These are phyloP conservation scores for Trichoderma pleuroti DNA, from an alignment of 2,329 filamentous ascomycete genomes.

Conservation along the genomic window DNA sequence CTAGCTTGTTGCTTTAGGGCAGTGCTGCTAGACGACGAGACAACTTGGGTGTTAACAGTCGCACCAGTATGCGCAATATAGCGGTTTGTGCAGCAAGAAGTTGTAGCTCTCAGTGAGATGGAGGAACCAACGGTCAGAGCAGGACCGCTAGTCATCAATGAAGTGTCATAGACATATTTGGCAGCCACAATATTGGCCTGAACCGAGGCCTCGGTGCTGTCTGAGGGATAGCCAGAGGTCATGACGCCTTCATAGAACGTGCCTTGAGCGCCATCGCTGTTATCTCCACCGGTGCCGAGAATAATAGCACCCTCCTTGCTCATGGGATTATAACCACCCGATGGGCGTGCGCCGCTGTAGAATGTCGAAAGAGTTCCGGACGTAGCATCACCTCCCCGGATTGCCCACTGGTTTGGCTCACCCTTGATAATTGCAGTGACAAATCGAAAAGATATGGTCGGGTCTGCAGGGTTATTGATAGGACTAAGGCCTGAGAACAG, in stretches of 20 bases:
- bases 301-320: conserved; percentile 11
- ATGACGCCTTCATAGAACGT: conserved; percentile 12
- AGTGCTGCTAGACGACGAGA: conserved; percentile 5
- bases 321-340: background rate
- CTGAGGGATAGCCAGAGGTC: conserved; percentile 2
- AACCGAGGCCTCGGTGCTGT: background rate
- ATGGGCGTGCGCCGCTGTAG: conserved; percentile 1
- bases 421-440: conserved; percentile 3
- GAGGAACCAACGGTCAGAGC: background rate
- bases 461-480: background rate
- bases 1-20: conserved; percentile 11
- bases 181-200: conserved; percentile 10
- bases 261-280: background rate
- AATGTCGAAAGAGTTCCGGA: conserved; percentile 1
- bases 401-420: background rate
- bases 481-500: background rate
- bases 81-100: conserved; percentile 4
- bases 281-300: background rate
- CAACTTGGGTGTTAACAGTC: conserved; percentile 7
- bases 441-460: background rate
- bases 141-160: background rate
- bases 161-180: background rate
- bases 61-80: conserved; percentile 6
- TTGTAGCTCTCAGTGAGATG: background rate
- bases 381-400: background rate